Base-by-base conservation (phyloP, 2,329 filamentous ascomycete genomes). In the Massarina eburnea region DNA sequence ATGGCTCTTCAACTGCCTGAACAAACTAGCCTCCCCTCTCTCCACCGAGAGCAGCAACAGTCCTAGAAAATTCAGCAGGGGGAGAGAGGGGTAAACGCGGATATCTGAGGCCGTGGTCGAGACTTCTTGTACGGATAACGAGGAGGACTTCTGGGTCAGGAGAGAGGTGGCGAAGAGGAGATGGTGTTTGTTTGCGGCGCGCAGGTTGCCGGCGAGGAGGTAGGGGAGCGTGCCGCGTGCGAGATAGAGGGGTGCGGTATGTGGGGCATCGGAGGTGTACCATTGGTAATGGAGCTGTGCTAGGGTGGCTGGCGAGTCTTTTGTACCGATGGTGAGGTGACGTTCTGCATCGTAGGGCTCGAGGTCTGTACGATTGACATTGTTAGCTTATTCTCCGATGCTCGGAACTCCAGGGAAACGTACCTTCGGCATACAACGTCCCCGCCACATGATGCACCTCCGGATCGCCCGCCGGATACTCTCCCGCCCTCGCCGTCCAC, bases 361-460 rank as follows among this genome's bases (percentile, higher is more conserved):
- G 70, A 91, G 87, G 60, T 96, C 92, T 83, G 53, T 12, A 18
- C 18, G 45, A 48, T 45, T 38, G 4, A n/a, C 10, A 3, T 18
- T 19, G 29, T 51, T 33, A 48, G 38, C 26, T 21, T 10, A 18
- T 35, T 17, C 15, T 27, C 44, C 9, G 15, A 22, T 6, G 7
- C 24, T 12, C 5, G 14, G 30, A 8, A 5, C 5, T 12, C 26
- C 3, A 7, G 4, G n/a, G 24, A 24, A 7, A 57, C 65, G 37
- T 70, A 82, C 81, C 80, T 64, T 95, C 87, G n/a, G 91, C 92
- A 68, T 90, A 96, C 34, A 96, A 76, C 24, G 83, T 85, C 40
- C 94, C 94, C 27, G 86, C 85, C 34, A 95, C 91, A 73, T 97
- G 91, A 72, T 99, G 94, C 45, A 99, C 77, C 62, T 97, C 94